phyloP scores from a whole-genome alignment of 495 filamentous ascomycete species.

The Neurospora sp. region DNA sequence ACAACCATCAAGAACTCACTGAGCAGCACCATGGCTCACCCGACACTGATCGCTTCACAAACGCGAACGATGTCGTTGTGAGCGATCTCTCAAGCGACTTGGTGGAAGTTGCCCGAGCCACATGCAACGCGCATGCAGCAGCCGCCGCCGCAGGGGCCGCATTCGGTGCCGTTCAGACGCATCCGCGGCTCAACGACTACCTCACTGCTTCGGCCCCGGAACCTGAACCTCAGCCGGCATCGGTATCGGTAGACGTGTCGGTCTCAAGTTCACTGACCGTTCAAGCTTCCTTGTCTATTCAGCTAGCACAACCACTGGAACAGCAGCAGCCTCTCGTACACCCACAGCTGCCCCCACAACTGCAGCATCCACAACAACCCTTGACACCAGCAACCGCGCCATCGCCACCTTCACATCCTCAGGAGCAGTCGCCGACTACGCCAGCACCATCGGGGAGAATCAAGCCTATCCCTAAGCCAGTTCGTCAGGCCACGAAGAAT shows the following conservation, averaged over 20 bases:
- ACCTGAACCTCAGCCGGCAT: background rate
- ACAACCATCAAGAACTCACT: background rate
- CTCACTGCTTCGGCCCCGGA: background rate
- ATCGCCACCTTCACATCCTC: background rate
- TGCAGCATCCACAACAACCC: background rate
- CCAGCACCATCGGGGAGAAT: conserved; percentile 11
- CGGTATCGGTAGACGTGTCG: background rate
- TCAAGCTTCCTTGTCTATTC: background rate
- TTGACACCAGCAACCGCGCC: background rate
- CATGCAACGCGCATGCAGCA: background rate
- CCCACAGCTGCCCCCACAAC: background rate
- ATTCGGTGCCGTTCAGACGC: background rate
- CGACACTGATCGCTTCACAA: background rate
- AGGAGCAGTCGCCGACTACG: background rate
- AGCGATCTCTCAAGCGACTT: background rate
- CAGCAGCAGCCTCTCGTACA: background rate
- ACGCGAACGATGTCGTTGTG: background rate
- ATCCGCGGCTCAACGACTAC: background rate
- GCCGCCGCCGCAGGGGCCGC: background rate
- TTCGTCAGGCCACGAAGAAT: conserved; percentile 44
- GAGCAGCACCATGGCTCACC: background rate
- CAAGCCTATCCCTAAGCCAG: conserved; percentile 40
- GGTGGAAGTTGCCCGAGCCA: background rate
- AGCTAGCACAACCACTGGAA: background rate
- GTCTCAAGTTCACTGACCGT: background rate